Evolutionary conservation across 2,329 filamentous ascomycete species (phyloP), one percentile per base, ranked within the genome.

Genomic region (Cladosporium oxysporum): DNA sequence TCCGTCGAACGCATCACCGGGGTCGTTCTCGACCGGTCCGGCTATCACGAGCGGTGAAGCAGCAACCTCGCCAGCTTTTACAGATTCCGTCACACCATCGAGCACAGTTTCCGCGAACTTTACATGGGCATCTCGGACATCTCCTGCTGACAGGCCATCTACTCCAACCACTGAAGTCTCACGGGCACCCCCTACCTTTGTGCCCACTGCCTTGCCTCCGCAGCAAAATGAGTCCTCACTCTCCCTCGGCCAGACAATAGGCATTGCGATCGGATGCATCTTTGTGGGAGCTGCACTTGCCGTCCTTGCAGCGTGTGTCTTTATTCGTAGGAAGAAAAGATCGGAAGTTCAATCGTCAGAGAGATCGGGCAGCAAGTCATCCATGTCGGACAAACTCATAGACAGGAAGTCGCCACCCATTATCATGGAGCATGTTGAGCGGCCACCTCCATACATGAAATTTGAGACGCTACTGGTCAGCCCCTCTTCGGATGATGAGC

Each of bases 231-330:
- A 21, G n/a, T 47, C 41, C 3, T 23, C 29, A 11, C 52, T 57
- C 10, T n/a, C 52, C 8, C 12, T 23, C 10, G 35, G 35, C n/a
- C 35, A 47, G 16, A 37, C 26, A 28, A 18, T 37, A 16, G 37
- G 57, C 5, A 23, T 59, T 44, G 57, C 57, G 7, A 23, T 59
- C 23, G 57, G 57, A n/a, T 59, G 57, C 57, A 18, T 59, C 35
- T 18, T 47, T 26, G 57, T 37, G 11, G 57, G 57, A 18, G 23
- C 28, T 16, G 16, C 44, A 21, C n/a, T 59, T 47, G 37, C 57
- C 14, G 16, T 10, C 6, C 18, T 44, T 26, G 57, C 26, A 14
- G 57, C 35, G 1, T 47, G 35, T 14, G 2, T 59, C 16, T 18
- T 59, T 11, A 6, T 26, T n/a, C 37, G 37, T 11, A 44, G 26